Base-by-base conservation (phyloP, 2,329 filamentous ascomycete species). In the Diaporthe vaccinii region DNA sequence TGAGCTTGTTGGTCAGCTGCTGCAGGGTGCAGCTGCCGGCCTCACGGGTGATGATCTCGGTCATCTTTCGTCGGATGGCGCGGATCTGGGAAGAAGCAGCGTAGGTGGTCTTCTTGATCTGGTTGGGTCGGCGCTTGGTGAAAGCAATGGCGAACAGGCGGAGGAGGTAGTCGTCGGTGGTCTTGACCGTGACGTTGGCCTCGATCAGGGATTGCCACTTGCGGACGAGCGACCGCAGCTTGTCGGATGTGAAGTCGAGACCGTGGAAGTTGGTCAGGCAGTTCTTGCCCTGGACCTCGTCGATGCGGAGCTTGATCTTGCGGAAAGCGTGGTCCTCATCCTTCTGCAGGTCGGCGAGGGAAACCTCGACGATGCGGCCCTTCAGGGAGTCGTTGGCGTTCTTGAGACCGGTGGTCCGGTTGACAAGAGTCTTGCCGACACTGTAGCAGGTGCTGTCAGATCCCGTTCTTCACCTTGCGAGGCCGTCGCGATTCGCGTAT, bases 41-140 rank as follows among this genome's bases (percentile, higher is more conserved):
- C 91, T 99, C 97, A 83, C 96, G 94, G 88, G 94, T 92, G 88
- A 99, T 98, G 89, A 99, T 98, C 89, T 99, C 97, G 80, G 92
- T 94, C 97, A 99, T 99, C 95, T 99, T 98, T 92, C 96, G 97
- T 88, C 97, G 94, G 88, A 99, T 99, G 82, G 94, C 93, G 81
- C 96, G 94, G 88, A 98, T 98, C 90, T 99, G 97, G 80, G 97
- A 98, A 80, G 95, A 95, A 80, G 93, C 93, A 82, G 97, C 97
- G 86, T 99, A 99, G 86, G 97, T 99, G 84, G 97, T 99, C 94
- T 98, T 99, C 94, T 98, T 98, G 91, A 99, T 96, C 92, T 99
- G 97, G 92, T 98, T 99, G 83, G 95, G 95, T 85, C 97, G 94
- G 88, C 95, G 92, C 94, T 98, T 98, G 89, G 97, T 99, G 92